Conservation (phyloP, 345 rosid genomes). For the Arabidopsis thaliana region DNA sequence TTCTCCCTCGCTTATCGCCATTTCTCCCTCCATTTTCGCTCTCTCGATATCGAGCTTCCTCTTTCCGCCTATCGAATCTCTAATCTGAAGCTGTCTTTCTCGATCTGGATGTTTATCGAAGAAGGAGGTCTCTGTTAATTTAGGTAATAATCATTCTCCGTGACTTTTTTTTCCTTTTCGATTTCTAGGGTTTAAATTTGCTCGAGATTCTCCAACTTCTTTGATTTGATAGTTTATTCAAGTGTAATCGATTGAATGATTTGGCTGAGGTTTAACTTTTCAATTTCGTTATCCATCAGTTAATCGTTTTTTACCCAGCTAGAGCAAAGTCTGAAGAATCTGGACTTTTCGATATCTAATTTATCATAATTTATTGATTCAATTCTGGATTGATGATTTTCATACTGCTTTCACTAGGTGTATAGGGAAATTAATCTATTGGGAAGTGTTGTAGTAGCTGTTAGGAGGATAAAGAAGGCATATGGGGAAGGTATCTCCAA, state of each 20-base stretch:
- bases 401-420: not conserved
- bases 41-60: slow-evolving; percentile 31
- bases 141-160: slow-evolving; percentile 31
- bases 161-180: not conserved
- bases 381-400: slow-evolving; percentile 34
- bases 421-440: slow-evolving; percentile 4
- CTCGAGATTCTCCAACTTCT: not conserved
- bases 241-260: not conserved
- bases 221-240: not conserved
- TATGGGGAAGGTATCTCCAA: slow-evolving; percentile 79
- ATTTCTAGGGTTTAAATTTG: slow-evolving; percentile 28
- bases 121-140: slow-evolving; percentile 12
- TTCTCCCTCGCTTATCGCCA: slow-evolving; percentile 44
- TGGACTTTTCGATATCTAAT: not conserved
- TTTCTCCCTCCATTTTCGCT: slow-evolving; percentile 41
- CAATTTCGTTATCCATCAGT: not conserved
- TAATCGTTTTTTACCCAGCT: not conserved
- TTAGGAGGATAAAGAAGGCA: too few species aligned
- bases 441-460: slow-evolving; percentile 7
- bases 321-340: not conserved
- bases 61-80: slow-evolving; percentile 23
- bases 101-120: not conserved
- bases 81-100: slow-evolving; percentile 18
- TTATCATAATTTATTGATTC: slow-evolving; percentile 12
- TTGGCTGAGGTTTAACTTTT: not conserved